phyloP scores from a whole-genome alignment of 495 filamentous ascomycete species.

The Pyrenopolyporus hunteri region DNA sequence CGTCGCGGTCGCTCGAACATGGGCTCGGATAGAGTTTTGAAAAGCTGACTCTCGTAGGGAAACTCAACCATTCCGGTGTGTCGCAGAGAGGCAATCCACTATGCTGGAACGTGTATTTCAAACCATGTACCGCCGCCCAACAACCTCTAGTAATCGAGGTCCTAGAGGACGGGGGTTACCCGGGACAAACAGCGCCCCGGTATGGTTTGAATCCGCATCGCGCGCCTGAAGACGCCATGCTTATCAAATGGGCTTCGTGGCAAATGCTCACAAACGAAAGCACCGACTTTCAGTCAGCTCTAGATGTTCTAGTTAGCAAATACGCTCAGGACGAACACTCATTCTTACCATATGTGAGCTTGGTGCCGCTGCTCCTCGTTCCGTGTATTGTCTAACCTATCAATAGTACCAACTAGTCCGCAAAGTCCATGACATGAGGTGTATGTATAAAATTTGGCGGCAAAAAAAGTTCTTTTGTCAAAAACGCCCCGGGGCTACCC shows the following conservation, averaged over 20 bases:
- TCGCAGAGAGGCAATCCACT: slow-evolving; percentile 17
- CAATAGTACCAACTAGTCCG: slow-evolving; percentile 39
- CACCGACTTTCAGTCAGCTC: slow-evolving; percentile 34
- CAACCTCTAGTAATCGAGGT: slow-evolving; percentile 17
- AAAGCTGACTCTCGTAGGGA: slow-evolving; percentile 22
- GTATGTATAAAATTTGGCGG: slow-evolving; percentile 44
- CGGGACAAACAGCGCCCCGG: slow-evolving; percentile 5
- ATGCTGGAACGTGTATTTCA: slow-evolving; percentile 25
- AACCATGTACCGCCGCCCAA: slow-evolving; percentile 5
- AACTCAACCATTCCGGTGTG: background rate
- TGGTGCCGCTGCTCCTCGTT: background rate
- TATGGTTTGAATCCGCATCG: slow-evolving; percentile 21
- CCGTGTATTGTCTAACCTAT: slow-evolving; percentile 30
- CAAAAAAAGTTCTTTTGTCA: slow-evolving; percentile 37
- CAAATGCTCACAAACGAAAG: slow-evolving; percentile 34
- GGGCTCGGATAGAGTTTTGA: background rate
- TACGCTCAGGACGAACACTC: slow-evolving; percentile 26
- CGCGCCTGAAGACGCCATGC: slow-evolving; percentile 15
- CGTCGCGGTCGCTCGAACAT: background rate
- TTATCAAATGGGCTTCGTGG: slow-evolving; percentile 39
- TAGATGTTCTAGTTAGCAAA: slow-evolving; percentile 33
- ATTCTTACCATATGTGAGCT: slow-evolving; percentile 39
- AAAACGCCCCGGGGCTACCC: slow-evolving; percentile 3
- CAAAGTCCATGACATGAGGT: slow-evolving; percentile 42
- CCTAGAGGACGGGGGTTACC: slow-evolving; percentile 14